Percentiles rank a stretch among this genome's conserved stretches.
These are phyloP conservation scores for Achaetomium macrosporum DNA, from an alignment of 2,329 filamentous ascomycete genomes.

Conservation along the genomic window DNA sequence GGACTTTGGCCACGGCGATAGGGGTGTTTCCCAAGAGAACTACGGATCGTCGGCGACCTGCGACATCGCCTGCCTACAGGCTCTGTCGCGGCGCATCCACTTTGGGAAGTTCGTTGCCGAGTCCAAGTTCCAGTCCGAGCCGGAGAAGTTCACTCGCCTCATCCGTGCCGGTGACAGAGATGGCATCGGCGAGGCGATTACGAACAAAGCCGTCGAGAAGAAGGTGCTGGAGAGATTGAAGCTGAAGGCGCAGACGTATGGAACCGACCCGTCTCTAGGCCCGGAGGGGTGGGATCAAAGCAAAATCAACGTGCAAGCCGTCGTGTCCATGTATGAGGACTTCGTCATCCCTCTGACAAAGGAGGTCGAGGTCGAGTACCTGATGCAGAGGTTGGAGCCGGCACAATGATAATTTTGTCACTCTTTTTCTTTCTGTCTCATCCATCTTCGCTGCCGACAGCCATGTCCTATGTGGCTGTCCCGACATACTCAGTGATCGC, in stretches of 20 bases:
- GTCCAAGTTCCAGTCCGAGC: conserved; percentile 82
- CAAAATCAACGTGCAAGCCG: conserved; percentile 90
- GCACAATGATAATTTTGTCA: conserved; percentile 21
- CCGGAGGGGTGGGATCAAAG: conserved; percentile 48
- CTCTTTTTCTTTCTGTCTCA: neutral
- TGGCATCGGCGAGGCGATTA: conserved; percentile 86
- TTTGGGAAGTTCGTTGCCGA: conserved; percentile 99
- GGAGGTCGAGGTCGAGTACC: conserved; percentile 93
- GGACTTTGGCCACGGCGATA: conserved; percentile 67
- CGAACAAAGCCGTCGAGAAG: conserved; percentile 80
- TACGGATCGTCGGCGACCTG: conserved; percentile 89
- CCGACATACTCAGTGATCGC: conserved; percentile 69
- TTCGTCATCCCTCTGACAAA: conserved; percentile 98
- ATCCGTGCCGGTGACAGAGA: conserved; percentile 75
- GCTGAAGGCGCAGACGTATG: conserved; percentile 89
- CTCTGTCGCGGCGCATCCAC: conserved; percentile 84
- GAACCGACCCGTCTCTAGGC: conserved; percentile 71
- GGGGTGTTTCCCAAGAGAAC: conserved; percentile 84
- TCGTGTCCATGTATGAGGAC: conserved; percentile 84
- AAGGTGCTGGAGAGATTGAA: conserved; percentile 82
- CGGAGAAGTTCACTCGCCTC: conserved; percentile 71
- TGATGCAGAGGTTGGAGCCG: conserved; percentile 78
- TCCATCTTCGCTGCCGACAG: neutral
- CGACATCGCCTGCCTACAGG: conserved; percentile 86
- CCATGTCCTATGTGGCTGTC: conserved; percentile 18